Evolutionary conservation across 768 basidiomycete genomes (phyloP).

Genomic region (Suillus fuscotomentosus): DNA sequence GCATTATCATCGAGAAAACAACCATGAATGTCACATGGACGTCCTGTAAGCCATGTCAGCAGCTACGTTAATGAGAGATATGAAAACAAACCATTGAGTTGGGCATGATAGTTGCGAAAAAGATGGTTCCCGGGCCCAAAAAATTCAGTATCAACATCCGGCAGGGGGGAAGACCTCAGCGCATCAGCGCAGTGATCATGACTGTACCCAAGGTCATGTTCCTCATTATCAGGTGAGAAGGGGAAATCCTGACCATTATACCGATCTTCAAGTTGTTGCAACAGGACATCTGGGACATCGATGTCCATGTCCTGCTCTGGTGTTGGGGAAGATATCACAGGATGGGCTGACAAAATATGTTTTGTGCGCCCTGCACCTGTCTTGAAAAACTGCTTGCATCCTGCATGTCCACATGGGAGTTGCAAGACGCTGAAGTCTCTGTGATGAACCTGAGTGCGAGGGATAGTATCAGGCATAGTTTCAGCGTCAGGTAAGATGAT

Average conservation of each 20-base stretch:
- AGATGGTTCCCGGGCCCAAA: constrained; percentile 3
- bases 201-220: too few species aligned
- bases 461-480: too few species aligned
- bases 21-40: constrained; percentile 7
- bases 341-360: constrained; percentile 5
- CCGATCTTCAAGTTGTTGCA: too few species aligned
- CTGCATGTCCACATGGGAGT: not conserved
- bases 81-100: constrained; percentile 6
- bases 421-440: not conserved
- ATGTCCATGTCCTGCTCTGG: not conserved
- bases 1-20: not conserved
- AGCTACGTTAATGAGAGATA: not conserved
- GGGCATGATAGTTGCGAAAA: constrained; percentile 5
- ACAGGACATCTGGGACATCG: too few species aligned
- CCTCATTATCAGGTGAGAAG: too few species aligned
- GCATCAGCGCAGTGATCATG: too few species aligned
- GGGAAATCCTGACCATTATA: too few species aligned
- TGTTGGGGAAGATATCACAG: not conserved
- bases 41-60: not conserved
- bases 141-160: not conserved
- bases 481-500: too few species aligned
- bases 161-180: too few species aligned
- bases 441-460: too few species aligned
- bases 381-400: constrained; percentile 2
- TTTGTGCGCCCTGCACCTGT: constrained; percentile 4